A percentile compares a stretch with the other conserved stretches of the same genome.
Evolutionary conservation across 2,329 filamentous ascomycete species (phyloP).

Genomic region (Lachnellula occidentalis): DNA sequence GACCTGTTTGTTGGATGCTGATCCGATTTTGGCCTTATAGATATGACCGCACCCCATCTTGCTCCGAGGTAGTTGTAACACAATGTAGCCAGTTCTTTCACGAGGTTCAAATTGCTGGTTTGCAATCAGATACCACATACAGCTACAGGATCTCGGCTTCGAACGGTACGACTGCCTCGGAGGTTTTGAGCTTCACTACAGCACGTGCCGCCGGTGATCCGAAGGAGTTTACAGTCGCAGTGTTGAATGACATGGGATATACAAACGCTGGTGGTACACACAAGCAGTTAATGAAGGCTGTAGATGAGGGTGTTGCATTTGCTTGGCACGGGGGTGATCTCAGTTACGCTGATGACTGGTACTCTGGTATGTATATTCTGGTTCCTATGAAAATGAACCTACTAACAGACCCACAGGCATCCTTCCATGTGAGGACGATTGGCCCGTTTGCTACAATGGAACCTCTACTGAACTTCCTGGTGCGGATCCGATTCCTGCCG

Average conservation of each 20-base stretch:
- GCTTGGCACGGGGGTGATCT: constrained; percentile 50
- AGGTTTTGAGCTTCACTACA: constrained; percentile 42
- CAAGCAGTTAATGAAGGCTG: constrained; percentile 37
- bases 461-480: constrained; percentile 26
- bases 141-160: constrained; percentile 45
- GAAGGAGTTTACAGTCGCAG: constrained; percentile 39
- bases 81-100: constrained; percentile 49
- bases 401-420: too few relatives aligned
- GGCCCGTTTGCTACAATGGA: constrained; percentile 49
- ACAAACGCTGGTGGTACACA: constrained; percentile 46
- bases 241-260: constrained; percentile 50
- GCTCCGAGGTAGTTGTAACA: constrained; percentile 40
- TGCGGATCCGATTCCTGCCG: constrained; percentile 19
- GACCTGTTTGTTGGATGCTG: not conserved
- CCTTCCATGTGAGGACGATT: constrained; percentile 41
- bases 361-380: too few relatives aligned
- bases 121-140: constrained; percentile 42
- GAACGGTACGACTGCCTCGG: constrained; percentile 45
- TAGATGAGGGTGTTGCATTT: constrained; percentile 42
- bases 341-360: constrained; percentile 47
- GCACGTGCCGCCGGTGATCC: constrained; percentile 39
- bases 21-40: constrained; percentile 25
- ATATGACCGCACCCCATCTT: constrained; percentile 46
- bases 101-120: constrained; percentile 39
- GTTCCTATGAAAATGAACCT: too few relatives aligned